Base-by-base conservation (phyloP, 176 grass and related monocot species). In the Raddia guianensis region DNA sequence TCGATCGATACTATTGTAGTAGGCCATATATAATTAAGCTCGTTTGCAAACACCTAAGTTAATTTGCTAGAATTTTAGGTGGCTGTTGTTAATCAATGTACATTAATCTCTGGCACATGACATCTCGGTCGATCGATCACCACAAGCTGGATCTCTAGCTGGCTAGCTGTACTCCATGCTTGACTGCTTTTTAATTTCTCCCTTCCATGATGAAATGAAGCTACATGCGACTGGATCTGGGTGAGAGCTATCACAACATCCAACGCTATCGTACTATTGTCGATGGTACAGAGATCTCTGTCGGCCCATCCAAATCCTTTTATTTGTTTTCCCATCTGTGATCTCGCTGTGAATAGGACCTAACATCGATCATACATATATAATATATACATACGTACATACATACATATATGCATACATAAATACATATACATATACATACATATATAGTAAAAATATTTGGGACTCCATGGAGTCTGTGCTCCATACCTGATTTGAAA, bases 241-340 rank as follows among this genome's bases (percentile, higher is more conserved):
- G 64, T 10, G 4, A 42, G 35, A 19, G 46, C 68, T 70, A 14
- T 70, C 68, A 70, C 5, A 32, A 50, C 5, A 50, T 70, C 46
- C 32, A 49, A 19, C n/a, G 68, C 18, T 7, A 50, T 70, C 68
- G 68, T 70, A 50, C 66, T 49, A 40, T 49, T 69, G 44, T n/a
- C n/a, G n/a, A 20, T 20, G n/a, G 55, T 20, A 58, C n/a, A 20
- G 55, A 10, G 55, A 10, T 58, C 19, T 9, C 55, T 9, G 55
- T 58, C 55, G 55, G 55, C n/a, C 55, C 8, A 4, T 40, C 37
- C 37, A 40, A 40, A 40, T 40, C 37, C 37, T 40, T 40, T 40
- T 40, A 40, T 40, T 40, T 40, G 37, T 40, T 40, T 40, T 40
- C 2, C 37, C 37, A 40, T 40, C 2, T 40, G 4, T 3, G 2